Evolutionary conservation across 805 yeast genomes (phyloP), one percentile per base, ranked within the genome.

Genomic region (Hyphopichia homilentoma): DNA sequence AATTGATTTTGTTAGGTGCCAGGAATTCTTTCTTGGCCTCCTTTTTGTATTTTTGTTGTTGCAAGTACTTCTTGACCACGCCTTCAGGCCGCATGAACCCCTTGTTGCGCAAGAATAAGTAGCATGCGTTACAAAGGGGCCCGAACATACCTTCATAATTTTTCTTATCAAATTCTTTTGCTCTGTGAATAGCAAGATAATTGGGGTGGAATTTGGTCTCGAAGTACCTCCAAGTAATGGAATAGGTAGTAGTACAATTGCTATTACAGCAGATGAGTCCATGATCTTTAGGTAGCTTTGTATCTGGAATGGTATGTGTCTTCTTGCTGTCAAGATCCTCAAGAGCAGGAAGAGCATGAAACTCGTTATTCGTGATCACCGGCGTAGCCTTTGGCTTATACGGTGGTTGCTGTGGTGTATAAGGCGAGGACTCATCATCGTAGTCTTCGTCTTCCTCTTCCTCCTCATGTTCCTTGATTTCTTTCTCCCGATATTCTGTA

Each of bases 91-190:
- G 55, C 71, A 63, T 63, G 42, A 63, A 63, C 14, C 69, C 69
- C 39, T 61, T 63, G 34, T 57, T 64, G 32, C 70, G 52, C 32
- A 65, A 56, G 36, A 67, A 67, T 16, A 66, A 44, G 45, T 58
- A 66, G 43, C 73, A 67, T 9, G 73, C 73, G 39, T 67, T 67
- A 44, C 73, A 67, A 38, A 67, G 47, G 0, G 72, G 71, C 4
- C 73, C 73, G 44, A 60, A 63, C 73, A 66, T 66, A 5, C 71
- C 73, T 30, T 66, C 69, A 38, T 63, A 66, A 37, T 61, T 47
- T 35, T 53, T 54, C 42, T 61, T 62, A 45, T 65, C 60, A 39
- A 66, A 64, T 30, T 55, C 56, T 21, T 51, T 54, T 6, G 70
- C 62, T 31, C 60, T 48, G 34, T 56, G 64, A 16, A 65, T 54